Evolutionary conservation across 75 land plant genomes (phyloP).

Genomic region (Picea sitchensis): DNA sequence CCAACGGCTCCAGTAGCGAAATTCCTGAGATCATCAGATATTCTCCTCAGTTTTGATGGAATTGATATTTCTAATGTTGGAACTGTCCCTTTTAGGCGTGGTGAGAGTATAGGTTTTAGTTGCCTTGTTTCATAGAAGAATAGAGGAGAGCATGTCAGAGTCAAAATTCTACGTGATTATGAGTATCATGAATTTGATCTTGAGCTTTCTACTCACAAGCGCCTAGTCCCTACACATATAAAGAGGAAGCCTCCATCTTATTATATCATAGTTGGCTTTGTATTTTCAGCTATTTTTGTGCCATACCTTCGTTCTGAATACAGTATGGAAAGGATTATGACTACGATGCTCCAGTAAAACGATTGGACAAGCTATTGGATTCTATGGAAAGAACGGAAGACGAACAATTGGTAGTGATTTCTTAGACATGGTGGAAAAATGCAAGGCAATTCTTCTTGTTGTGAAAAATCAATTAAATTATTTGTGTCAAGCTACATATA

Average conservation of each 20-base stretch:
- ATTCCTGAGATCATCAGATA: constrained; percentile 67
- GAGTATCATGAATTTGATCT: constrained; percentile 56
- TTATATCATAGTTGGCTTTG: constrained; percentile 87
- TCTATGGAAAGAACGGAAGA: constrained; percentile 78
- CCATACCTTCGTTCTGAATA: constrained; percentile 96
- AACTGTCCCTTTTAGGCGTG: constrained; percentile 96
- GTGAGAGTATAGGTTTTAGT: constrained; percentile 94
- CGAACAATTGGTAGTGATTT: constrained; percentile 88
- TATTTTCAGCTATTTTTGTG: constrained; percentile 80
- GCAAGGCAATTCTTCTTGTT: too few relatives aligned
- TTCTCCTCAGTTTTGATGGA: constrained; percentile 91
- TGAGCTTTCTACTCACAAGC: constrained; percentile 65
- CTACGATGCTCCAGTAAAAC: constrained; percentile 91
- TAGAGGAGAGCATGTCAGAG: constrained; percentile 68
- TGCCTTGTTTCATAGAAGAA: constrained; percentile 97
- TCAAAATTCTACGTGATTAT: constrained; percentile 70
- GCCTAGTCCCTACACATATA: constrained; percentile 80
- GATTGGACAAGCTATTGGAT: constrained; percentile 81
- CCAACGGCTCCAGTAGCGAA: constrained; percentile 84
- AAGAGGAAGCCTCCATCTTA: constrained; percentile 91
- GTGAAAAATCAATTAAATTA: too few relatives aligned
- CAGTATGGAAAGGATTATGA: constrained; percentile 93
- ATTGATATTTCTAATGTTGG: constrained; percentile 95
- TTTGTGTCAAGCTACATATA: too few relatives aligned
- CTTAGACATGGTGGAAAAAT: constrained; percentile 89